Evolutionary conservation across 371 early-diverging fungal genomes (phyloP).

Genomic region (Caulochytrium protostelioides): DNA sequence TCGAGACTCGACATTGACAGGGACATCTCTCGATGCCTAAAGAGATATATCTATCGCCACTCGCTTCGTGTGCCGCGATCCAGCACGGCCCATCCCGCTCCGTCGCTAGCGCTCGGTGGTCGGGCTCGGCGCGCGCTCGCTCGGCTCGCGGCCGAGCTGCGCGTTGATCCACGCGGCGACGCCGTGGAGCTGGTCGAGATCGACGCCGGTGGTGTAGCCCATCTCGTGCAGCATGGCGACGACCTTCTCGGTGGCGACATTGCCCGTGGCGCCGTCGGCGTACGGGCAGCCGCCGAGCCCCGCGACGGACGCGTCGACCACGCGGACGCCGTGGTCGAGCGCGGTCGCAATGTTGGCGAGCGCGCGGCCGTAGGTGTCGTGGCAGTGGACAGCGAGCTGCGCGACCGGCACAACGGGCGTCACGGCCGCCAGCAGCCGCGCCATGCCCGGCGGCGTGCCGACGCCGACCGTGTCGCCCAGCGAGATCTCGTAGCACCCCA

Average conservation of each 20-base stretch:
- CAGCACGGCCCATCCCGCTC: no score
- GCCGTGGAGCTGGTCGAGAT: conserved; percentile 43
- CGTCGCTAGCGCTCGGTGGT: no score
- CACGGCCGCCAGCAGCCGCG: conserved; percentile 47
- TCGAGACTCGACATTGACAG: no score
- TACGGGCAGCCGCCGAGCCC: conserved; percentile 93
- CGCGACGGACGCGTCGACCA: conserved; percentile 77
- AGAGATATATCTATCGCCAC: no score
- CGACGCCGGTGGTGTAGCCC: conserved; percentile 57
- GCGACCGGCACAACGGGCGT: conserved; percentile 45
- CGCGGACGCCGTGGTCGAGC: conserved; percentile 57
- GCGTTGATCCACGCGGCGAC: conserved; percentile 69
- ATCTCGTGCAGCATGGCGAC: conserved; percentile 75
- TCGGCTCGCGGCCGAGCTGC: conserved; percentile 39
- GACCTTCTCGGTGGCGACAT: conserved; percentile 92
- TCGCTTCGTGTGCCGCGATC: no score
- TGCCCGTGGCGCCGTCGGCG: conserved; percentile 87
- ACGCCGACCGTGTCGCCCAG: conserved; percentile 93
- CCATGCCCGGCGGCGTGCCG: conserved; percentile 36
- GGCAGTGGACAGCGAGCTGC: conserved; percentile 78
- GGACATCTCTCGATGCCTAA: no score
- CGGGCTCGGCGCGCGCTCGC: no score
- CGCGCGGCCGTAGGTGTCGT: conserved; percentile 95
- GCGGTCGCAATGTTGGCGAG: conserved; percentile 77
- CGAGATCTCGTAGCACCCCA: conserved; percentile 94